phyloP scores from a whole-genome alignment of 2,329 filamentous ascomycete genomes.

The Purpureocillium lavendulum region DNA sequence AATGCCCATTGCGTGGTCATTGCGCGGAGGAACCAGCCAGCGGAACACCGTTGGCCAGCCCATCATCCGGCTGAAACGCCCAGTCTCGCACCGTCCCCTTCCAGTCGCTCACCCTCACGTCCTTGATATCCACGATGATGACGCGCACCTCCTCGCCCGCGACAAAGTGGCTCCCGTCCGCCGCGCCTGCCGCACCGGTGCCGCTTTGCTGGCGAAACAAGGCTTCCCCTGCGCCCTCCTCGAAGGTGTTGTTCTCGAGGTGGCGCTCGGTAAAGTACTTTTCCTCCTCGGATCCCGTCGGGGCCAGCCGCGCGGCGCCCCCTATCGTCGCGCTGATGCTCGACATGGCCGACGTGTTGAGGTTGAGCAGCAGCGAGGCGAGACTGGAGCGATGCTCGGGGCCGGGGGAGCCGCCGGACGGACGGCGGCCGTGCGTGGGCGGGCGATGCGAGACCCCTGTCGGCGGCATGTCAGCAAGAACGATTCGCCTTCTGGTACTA shows the following conservation, averaged over 20 bases:
- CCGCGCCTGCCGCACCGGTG: slow-evolving; percentile 41
- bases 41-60: slow-evolving; percentile 37
- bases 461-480: too few relatives aligned
- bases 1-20: too few relatives aligned
- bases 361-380: slow-evolving; percentile 74
- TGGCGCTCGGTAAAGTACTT: slow-evolving; percentile 75
- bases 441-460: slow-evolving; percentile 83
- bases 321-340: slow-evolving; percentile 92
- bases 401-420: slow-evolving; percentile 53
- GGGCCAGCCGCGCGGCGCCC: slow-evolving; percentile 69
- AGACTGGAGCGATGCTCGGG: slow-evolving; percentile 64
- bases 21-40: too few relatives aligned
- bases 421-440: slow-evolving; percentile 56
- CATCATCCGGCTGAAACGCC: slow-evolving; percentile 33
- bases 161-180: slow-evolving; percentile 53
- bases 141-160: slow-evolving; percentile 79
- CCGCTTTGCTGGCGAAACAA: slow-evolving; percentile 25
- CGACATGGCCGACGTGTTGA: slow-evolving; percentile 82
- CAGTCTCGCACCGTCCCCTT: slow-evolving; percentile 89
- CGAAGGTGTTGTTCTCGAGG: slow-evolving; percentile 87
- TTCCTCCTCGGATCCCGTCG: slow-evolving; percentile 71
- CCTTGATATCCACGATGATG: slow-evolving; percentile 74
- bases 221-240: slow-evolving; percentile 30
- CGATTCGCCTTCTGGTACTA: too few relatives aligned
- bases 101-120: slow-evolving; percentile 87